Base-by-base conservation (phyloP, 257 asterid species). In the Rubia yunnanensis region DNA sequence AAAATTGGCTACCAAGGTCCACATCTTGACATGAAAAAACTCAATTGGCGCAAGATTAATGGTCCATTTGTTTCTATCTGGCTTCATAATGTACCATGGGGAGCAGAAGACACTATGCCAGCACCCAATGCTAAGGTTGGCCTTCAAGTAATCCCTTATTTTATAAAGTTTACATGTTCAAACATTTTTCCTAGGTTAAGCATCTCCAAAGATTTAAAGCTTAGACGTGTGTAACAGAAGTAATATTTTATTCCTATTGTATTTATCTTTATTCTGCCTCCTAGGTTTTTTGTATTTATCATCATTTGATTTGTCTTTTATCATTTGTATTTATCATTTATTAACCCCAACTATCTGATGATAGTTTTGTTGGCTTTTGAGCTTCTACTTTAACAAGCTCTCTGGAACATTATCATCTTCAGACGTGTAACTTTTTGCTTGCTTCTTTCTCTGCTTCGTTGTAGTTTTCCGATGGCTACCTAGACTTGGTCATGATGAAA, bases 71-170 rank as follows among this genome's bases (percentile, higher is more conserved):
- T 88, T 76, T 90, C 97, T 3, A 64, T 94, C 69, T 94, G 99
- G 99, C 97, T 94, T 74, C 97, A 94, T 75, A 94, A 94, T 70
- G 99, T 90, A 60, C 96, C 95, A 10, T 90, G 97, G 99, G 99
- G 95, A 72, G 72, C 85, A 69, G 96, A 94, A 88, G 78, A 80
- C 72, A 80, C 90, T 54, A 79, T 81, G 89, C 96, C 99, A 15
- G 99, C 99, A 32, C 99, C 99, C 65, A 80, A 88, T 82, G 97
- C 97, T 39, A 79, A 90, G 96, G 99, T 87, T 72, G 60, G 60
- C 69, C 63, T 73, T 67, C 60, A n/a, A 41, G 26, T 68, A n/a
- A 13, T 59, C 44, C n/a, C 54, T 48, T 49, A 30, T 0, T 60
- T 23, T 23, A 2, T 20, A 5, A 44, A 3, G 73, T 60, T 28